phyloP scores from a whole-genome alignment of 345 rosid species.

The Leavenworthia alabamica region DNA sequence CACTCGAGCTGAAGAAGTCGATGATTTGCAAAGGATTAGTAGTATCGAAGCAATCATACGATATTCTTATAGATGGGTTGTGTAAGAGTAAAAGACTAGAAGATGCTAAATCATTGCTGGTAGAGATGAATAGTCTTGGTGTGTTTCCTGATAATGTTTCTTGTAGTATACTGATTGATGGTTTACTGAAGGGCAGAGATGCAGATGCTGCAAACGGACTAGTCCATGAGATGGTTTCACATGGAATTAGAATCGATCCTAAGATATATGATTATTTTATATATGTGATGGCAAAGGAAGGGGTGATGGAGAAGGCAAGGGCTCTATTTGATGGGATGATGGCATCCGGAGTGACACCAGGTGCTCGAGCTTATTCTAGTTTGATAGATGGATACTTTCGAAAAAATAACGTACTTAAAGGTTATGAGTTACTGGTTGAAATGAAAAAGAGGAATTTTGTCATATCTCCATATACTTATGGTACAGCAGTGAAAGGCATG shows the following conservation, averaged over 20 bases:
- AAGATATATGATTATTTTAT: constrained; percentile 47
- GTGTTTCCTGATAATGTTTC: constrained; percentile 41
- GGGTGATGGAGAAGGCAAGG: constrained; percentile 58
- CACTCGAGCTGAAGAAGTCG: constrained; percentile 41
- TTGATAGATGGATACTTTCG: constrained; percentile 59
- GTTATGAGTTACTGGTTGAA: constrained; percentile 41
- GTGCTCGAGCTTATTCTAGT: constrained; percentile 46
- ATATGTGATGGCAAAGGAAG: constrained; percentile 46
- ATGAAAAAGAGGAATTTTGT: constrained; percentile 55
- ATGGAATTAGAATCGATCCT: constrained; percentile 35
- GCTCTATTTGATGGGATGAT: constrained; percentile 62
- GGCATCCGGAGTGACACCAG: constrained; percentile 43
- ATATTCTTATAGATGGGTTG: constrained; percentile 44
- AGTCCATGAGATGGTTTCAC: constrained; percentile 54
- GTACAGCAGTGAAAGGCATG: constrained; percentile 45
- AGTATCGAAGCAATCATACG: constrained; percentile 39
- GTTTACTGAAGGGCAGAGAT: constrained; percentile 54
- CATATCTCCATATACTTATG: constrained; percentile 42
- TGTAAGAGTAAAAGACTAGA: constrained; percentile 45
- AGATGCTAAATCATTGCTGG: constrained; percentile 51
- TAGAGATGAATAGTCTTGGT: constrained; percentile 49
- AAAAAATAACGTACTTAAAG: constrained; percentile 33
- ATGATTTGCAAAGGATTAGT: constrained; percentile 48
- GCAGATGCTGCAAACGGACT: constrained; percentile 44
- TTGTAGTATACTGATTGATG: constrained; percentile 50